phyloP scores from a whole-genome alignment of 345 rosid genomes.

The Cardamine occulta region DNA sequence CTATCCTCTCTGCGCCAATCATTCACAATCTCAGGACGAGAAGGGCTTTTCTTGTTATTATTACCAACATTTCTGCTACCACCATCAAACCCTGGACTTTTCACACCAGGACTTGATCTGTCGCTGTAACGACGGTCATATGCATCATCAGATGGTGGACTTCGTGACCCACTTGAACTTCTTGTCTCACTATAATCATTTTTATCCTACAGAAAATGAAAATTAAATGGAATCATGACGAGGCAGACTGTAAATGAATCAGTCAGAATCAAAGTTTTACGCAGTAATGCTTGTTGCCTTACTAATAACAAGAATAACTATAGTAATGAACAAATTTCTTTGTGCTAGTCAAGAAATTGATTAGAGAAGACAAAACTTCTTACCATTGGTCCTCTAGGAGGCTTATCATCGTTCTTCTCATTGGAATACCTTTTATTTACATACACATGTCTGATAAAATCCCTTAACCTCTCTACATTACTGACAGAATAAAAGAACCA shows the following conservation, averaged over 20 bases:
- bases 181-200: conserved; percentile 64
- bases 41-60: conserved; percentile 37
- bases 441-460: conserved; percentile 87
- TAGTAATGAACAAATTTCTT: not conserved
- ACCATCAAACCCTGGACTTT: conserved; percentile 51
- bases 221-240: not conserved
- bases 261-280: not conserved
- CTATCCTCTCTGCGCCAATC: conserved; percentile 97
- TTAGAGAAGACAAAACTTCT: conserved; percentile 28
- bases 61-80: conserved; percentile 25
- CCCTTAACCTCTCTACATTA: conserved; percentile 80
- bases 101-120: conserved; percentile 85
- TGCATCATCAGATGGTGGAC: conserved; percentile 77
- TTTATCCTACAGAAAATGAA: conserved; percentile 56
- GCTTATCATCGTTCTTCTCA: conserved; percentile 75
- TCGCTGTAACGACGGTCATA: conserved; percentile 73
- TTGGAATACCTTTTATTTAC: conserved; percentile 82
- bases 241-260: not conserved
- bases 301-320: not conserved
- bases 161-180: conserved; percentile 76
- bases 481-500: conserved; percentile 48
- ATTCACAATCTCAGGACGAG: conserved; percentile 65
- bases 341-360: not conserved
- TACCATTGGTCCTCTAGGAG: conserved; percentile 77
- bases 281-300: not conserved